A percentile compares a stretch with the other conserved stretches of the same genome.
These are phyloP conservation scores for Pythium rhizo-oryzae DNA, from an alignment of 352 stramenopile genomes.

Conservation along the genomic window DNA sequence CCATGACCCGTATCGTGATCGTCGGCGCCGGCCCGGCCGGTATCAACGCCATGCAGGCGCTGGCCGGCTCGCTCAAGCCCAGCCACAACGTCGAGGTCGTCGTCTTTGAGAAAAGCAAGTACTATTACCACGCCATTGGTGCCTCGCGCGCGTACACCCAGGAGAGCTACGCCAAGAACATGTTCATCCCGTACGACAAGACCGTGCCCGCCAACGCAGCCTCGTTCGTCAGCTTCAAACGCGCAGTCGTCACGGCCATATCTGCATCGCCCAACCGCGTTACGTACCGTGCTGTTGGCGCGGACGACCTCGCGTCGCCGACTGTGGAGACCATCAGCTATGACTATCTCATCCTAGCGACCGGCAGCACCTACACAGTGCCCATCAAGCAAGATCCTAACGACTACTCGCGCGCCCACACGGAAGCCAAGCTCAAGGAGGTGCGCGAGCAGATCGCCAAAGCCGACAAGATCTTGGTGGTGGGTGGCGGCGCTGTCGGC, in stretches of 20 bases:
- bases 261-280: conserved; percentile 1
- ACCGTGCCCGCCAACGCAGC: conserved; percentile 35
- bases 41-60: conserved; percentile 41
- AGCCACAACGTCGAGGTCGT: conserved; percentile 52
- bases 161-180: conserved; percentile 42
- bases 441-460: conserved; percentile 38
- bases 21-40: conserved; percentile 57
- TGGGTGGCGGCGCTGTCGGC: conserved; percentile 59
- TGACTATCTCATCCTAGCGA: conserved; percentile 37
- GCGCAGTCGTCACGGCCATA: conserved; percentile 26
- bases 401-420: conserved; percentile 25
- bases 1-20: conserved; percentile 52
- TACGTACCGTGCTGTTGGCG: conserved; percentile 18
- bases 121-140: conserved; percentile 51
- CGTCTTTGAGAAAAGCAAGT: conserved; percentile 58
- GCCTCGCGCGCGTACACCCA: conserved; percentile 58
- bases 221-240: conserved; percentile 21
- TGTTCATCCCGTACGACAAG: conserved; percentile 71
- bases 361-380: conserved; percentile 32
- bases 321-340: conserved; percentile 22
- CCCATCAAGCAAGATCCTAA: conserved; percentile 27
- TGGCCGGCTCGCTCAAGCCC: conserved; percentile 41
- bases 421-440: conserved; percentile 38
- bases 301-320: conserved; percentile 15
- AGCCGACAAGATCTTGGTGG: conserved; percentile 47